These are phyloP conservation scores for Spizellomyces punctatus DNA, from an alignment of 192 early-diverging fungal genomes.

Conservation along the genomic window DNA sequence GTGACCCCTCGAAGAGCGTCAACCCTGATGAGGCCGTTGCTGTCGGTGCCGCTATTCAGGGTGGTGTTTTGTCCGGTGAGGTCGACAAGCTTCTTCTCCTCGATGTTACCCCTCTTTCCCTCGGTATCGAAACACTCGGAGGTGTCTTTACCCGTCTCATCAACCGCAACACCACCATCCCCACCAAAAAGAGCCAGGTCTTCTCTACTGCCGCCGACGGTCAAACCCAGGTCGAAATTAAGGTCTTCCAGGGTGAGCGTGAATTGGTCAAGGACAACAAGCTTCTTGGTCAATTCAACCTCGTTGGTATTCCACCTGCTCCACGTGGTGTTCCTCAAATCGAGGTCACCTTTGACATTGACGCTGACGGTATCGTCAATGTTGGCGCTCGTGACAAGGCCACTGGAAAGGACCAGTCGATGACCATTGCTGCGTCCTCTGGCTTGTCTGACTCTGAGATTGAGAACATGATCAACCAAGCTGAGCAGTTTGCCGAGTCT, in stretches of 20 bases:
- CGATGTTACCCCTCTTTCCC: constrained; percentile 96
- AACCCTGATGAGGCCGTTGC: constrained; percentile 99
- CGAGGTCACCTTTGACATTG: constrained; percentile 98
- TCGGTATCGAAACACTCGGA: constrained; percentile 98
- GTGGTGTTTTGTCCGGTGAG: constrained; percentile 94
- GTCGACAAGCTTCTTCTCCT: constrained; percentile 95
- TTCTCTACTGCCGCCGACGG: constrained; percentile 99
- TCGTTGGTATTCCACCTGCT: constrained; percentile 92
- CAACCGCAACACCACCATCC: constrained; percentile 97
- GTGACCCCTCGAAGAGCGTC: constrained; percentile 91
- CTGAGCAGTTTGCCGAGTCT: constrained; percentile 88
- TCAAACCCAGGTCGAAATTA: constrained; percentile 96
- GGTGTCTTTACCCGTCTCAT: constrained; percentile 98
- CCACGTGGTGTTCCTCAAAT: constrained; percentile 97
- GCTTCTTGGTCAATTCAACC: constrained; percentile 96
- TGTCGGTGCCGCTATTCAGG: constrained; percentile 97
- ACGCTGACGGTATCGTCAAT: constrained; percentile 99
- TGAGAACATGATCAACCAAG: constrained; percentile 93
- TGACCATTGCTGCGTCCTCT: constrained; percentile 94
- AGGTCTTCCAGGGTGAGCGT: constrained; percentile 98
- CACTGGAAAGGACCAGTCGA: constrained; percentile 92
- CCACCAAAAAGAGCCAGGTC: constrained; percentile 99
- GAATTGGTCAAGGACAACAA: constrained; percentile 98
- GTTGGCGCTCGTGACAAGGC: constrained; percentile 96
- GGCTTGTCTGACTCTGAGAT: constrained; percentile 93